Base-by-base conservation (phyloP, 768 basidiomycete genomes). In the Lactifluus volemus region DNA sequence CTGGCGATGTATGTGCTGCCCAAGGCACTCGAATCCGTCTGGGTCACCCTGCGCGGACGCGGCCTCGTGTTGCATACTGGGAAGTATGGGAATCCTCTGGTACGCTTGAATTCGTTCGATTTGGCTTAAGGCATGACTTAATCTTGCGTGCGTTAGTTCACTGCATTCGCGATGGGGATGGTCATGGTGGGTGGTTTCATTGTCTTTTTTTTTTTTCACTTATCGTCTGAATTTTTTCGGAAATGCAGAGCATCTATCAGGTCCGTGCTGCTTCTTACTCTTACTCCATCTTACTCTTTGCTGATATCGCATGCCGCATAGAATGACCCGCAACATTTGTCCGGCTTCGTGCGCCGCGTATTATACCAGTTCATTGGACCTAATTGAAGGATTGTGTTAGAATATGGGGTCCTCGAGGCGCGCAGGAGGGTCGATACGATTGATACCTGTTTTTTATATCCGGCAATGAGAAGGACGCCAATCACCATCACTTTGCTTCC, bases 281-380 rank as follows among this genome's bases (percentile, higher is more conserved):
- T 25, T 19, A 19, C 21, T 17, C n/a, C 19, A 3, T 42, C n/a
- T 3, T 21, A 44, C 29, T 50, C 30, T 34, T 48, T 34, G 21
- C 50, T 61, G 32, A 57, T 21, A 49, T 41, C 1, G 36, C 34
- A 14, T 25, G 7, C 19, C 2, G 34, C 21, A 2, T 60, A 82
- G 79, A 77, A 81, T 70, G 86, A 92, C 65, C 91, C 91, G 0
- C 83, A 92, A 50, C 85, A 91, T 70, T 77, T 95, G n/a, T 90
- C 87, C 0, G 86, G 90, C 2, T 76, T 94, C 12, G 89, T 94
- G 5, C 77, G 91, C 64, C 78, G 86, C 61, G 81, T 94, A 65
- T 65, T 94, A 68, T 95, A 92, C 71, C 92, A 95, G 69, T 91
- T 94, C 62, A 84, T 95, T 69, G 92, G 92, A 3, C 89, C 92